A percentile compares a stretch with the other conserved stretches of the same genome.
Evolutionary conservation across 306 rosid species (phyloP).

Genomic region (Begonia peltatifolia): DNA sequence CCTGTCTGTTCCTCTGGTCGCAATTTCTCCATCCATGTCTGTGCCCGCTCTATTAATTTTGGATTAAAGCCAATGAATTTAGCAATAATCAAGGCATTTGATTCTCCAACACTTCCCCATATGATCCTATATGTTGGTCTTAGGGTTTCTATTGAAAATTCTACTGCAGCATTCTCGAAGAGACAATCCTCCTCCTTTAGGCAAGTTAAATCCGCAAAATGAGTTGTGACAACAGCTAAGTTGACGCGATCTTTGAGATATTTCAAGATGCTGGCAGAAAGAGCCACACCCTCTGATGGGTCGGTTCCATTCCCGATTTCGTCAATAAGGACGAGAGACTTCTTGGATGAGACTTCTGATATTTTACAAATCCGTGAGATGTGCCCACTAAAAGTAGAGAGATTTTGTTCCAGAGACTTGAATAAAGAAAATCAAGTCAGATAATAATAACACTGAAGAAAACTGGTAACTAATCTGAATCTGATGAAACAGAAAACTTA

Average conservation of each 20-base stretch:
- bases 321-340: constrained; percentile 82
- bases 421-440: constrained; percentile 33
- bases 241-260: constrained; percentile 57
- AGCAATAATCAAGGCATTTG: constrained; percentile 84
- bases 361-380: constrained; percentile 57
- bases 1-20: constrained; percentile 75
- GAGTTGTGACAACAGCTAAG: constrained; percentile 87
- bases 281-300: constrained; percentile 98
- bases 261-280: constrained; percentile 76
- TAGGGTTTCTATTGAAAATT: constrained; percentile 58
- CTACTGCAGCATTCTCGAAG: constrained; percentile 93
- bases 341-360: constrained; percentile 52
- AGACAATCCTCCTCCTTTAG: constrained; percentile 54
- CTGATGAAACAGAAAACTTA: constrained; percentile 16
- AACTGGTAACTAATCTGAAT: constrained; percentile 15
- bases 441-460: constrained; percentile 20
- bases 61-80: constrained; percentile 65
- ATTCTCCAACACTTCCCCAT: constrained; percentile 87
- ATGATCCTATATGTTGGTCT: constrained; percentile 75
- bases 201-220: constrained; percentile 71
- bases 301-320: constrained; percentile 97
- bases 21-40: constrained; percentile 57
- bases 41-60: constrained; percentile 41
- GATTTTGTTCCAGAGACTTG: constrained; percentile 94
- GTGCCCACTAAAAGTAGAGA: constrained; percentile 97